A percentile compares a stretch with the other conserved stretches of the same genome.
Conservation (phyloP, 306 rosid species). For the Dalbergia oliveri region DNA sequence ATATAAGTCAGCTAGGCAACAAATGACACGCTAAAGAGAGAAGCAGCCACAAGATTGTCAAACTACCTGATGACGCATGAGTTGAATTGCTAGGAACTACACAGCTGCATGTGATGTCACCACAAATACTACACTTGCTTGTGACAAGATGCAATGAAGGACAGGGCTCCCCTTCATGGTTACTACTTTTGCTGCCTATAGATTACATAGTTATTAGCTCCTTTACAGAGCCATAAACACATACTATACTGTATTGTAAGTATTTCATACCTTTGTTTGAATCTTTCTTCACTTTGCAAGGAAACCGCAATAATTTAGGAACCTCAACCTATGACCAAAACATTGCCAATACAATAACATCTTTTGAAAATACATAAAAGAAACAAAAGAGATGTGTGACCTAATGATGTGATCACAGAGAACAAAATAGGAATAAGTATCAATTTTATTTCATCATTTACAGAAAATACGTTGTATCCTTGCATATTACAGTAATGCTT, state of each 20-base stretch:
- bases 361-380: slow-evolving; percentile 30
- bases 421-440: slow-evolving; percentile 32
- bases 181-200: slow-evolving; percentile 56
- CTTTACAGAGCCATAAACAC: slow-evolving; percentile 52
- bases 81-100: slow-evolving; percentile 48
- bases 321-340: slow-evolving; percentile 55
- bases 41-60: slow-evolving; percentile 41
- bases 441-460: slow-evolving; percentile 33
- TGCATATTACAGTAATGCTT: slow-evolving; percentile 39
- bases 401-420: slow-evolving; percentile 12
- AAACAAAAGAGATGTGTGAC: slow-evolving; percentile 24
- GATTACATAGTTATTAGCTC: slow-evolving; percentile 61
- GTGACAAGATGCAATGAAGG: slow-evolving; percentile 35
- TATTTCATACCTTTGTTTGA: slow-evolving; percentile 62
- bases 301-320: slow-evolving; percentile 50
- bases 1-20: slow-evolving; percentile 26
- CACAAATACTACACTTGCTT: slow-evolving; percentile 51
- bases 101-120: slow-evolving; percentile 54
- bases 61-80: slow-evolving; percentile 55
- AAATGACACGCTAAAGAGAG: slow-evolving; percentile 24
- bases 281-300: slow-evolving; percentile 57
- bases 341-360: slow-evolving; percentile 43
- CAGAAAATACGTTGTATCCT: slow-evolving; percentile 23
- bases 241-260: slow-evolving; percentile 22
- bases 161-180: slow-evolving; percentile 48